Conservation (phyloP, 164 flowering plant species). For the Berberis thunbergii region DNA sequence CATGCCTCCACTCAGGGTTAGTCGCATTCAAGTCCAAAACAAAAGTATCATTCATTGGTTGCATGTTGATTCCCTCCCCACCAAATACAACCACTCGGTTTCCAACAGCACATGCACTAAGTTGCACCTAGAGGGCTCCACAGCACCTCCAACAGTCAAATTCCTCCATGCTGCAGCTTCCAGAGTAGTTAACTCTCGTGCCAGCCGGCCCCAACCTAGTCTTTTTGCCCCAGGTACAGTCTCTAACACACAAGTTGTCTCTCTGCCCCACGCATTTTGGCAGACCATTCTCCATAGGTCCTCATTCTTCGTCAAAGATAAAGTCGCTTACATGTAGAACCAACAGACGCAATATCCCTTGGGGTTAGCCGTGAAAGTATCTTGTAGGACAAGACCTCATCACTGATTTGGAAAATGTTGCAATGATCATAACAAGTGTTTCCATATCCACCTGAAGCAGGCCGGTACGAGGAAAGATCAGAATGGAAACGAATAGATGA, state of each 20-base stretch:
- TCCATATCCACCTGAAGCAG: slow-evolving; percentile 33
- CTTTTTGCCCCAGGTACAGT: slow-evolving; percentile 80
- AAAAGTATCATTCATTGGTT: slow-evolving; percentile 94
- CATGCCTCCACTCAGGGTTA: slow-evolving; percentile 77
- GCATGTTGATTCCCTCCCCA: slow-evolving; percentile 95
- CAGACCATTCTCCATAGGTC: slow-evolving; percentile 95
- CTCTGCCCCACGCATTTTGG: slow-evolving; percentile 93
- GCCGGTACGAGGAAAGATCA: slow-evolving; percentile 28
- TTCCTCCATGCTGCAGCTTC: slow-evolving; percentile 94
- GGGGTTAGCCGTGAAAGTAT: slow-evolving; percentile 71
- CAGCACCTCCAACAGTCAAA: slow-evolving; percentile 79
- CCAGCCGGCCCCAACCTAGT: slow-evolving; percentile 79
- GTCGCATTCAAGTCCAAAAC: slow-evolving; percentile 73
- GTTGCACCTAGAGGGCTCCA: slow-evolving; percentile 90
- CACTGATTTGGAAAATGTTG: slow-evolving; percentile 68
- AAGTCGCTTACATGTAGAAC: slow-evolving; percentile 62
- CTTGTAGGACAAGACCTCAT: slow-evolving; percentile 65
- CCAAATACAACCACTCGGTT: slow-evolving; percentile 90
- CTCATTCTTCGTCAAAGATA: slow-evolving; percentile 68
- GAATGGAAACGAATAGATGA: slow-evolving; percentile 36
- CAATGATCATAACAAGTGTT: slow-evolving; percentile 50
- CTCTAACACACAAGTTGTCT: slow-evolving; percentile 76
- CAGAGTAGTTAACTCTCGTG: slow-evolving; percentile 86
- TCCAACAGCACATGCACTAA: slow-evolving; percentile 94
- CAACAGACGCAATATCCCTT: slow-evolving; percentile 84